phyloP scores from a whole-genome alignment of 768 basidiomycete genomes.

The Pisolithus sp. region DNA sequence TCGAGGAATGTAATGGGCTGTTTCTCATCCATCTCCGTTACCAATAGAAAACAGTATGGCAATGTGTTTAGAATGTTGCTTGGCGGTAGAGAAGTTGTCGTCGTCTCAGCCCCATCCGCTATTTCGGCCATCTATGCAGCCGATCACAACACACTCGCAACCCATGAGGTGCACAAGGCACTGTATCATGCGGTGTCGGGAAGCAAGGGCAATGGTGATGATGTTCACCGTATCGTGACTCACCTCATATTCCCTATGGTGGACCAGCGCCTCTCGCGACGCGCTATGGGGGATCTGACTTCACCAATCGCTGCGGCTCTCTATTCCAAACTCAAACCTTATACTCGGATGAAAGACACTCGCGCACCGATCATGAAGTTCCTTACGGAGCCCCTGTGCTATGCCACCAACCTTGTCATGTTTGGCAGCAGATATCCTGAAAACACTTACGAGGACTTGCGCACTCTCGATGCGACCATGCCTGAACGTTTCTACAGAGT shows the following conservation, averaged over 20 bases:
- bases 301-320: constrained; percentile 3
- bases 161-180: constrained; percentile 7
- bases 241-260: constrained; percentile 16
- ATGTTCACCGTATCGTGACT: constrained; percentile 9
- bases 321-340: too few species aligned
- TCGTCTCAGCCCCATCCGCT: constrained; percentile 11
- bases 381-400: too few species aligned
- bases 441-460: too few species aligned
- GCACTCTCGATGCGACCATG: too few species aligned
- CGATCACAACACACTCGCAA: background rate
- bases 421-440: too few species aligned
- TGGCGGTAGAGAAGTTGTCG: constrained; percentile 11
- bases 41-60: constrained; percentile 12
- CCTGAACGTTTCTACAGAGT: too few species aligned
- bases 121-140: constrained; percentile 11
- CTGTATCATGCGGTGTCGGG: constrained; percentile 5
- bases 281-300: constrained; percentile 8
- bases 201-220: background rate
- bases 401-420: background rate
- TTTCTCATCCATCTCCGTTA: background rate
- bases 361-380: too few species aligned
- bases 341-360: too few species aligned
- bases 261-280: constrained; percentile 14
- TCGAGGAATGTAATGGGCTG: background rate
- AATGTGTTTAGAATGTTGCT: constrained; percentile 12